Evolutionary conservation across 202 grass and related monocot species (phyloP), one percentile per base, ranked within the genome.

Genomic region (Zizania palustris): DNA sequence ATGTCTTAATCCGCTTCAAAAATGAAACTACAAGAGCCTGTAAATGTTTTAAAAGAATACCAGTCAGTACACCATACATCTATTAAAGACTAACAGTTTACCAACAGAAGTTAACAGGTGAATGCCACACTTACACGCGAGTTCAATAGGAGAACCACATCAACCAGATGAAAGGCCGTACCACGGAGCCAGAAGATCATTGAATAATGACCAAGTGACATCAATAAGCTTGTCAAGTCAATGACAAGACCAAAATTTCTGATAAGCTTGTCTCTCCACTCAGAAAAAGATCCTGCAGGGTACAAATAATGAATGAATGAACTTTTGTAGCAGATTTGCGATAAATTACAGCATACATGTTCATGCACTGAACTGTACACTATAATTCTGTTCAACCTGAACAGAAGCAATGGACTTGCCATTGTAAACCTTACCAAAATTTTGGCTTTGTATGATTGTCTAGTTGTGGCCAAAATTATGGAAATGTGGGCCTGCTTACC

Each of bases 131-230:
- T 89, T 75, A 99, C 96, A 71, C 92, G 96, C 64, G 91, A 82
- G 64, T 96, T 93, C 75, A 96, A 71, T 65, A 99, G 73, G 79
- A 99, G 92, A 81, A 99, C 74, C 18, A 76, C 85, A 60, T 99
- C 96, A 65, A 87, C 85, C 73, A 99, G 82, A 87, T 93, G 96
- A 89, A 99, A 93, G 11, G 85, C 82, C 88, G 96, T 93, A 75
- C 96, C 96, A 82, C 86, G 91, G 77, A 96, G 89, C 85, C 91
- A 99, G 88, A 89, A 96, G 51, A 92, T 99, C 79, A 88, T 90
- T 12, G 87, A 90, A 71, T 96, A 99, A 93, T 99, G 90, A 74
- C 92, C 84, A 76, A 96, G 60, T 73, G 85, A 89, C 86, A 91
- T 96, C 76, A 78, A 46, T 54, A 96, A 85, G 22, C 87, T 90